Evolutionary conservation across 208 protist genomes (phyloP).

Genomic region (Naegleria lovaniensis): DNA sequence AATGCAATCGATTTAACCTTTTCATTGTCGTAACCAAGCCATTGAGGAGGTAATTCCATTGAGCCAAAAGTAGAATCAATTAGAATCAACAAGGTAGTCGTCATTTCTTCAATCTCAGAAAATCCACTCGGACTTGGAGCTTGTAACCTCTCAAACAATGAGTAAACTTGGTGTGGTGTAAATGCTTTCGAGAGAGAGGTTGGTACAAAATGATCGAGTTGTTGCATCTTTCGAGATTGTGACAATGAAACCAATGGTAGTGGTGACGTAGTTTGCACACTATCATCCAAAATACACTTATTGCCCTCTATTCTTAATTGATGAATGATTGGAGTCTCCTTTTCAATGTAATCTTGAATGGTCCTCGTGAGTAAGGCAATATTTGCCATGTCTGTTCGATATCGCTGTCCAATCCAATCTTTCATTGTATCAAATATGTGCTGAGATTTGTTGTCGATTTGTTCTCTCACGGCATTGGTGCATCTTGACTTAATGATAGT

Average conservation of each 20-base stretch:
- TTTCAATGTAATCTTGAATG: conserved; percentile 14
- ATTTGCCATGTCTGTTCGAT: neutral
- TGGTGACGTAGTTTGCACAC: neutral
- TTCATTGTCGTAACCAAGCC: neutral
- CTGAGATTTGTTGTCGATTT: neutral
- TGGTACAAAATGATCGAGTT: no score
- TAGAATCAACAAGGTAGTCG: neutral
- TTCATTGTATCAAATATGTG: neutral
- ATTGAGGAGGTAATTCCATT: neutral
- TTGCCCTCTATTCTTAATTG: neutral
- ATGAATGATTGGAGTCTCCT: neutral
- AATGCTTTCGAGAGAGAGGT: neutral
- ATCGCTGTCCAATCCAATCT: neutral
- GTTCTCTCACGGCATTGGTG: neutral
- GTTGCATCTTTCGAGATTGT: neutral
- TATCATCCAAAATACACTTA: neutral
- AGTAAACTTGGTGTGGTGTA: neutral
- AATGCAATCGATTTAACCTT: neutral
- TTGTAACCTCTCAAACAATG: neutral
- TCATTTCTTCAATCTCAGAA: neutral
- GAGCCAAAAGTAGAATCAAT: conserved; percentile 1
- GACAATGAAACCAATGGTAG: neutral
- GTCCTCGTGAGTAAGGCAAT: neutral
- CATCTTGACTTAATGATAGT: neutral
- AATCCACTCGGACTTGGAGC: neutral